phyloP scores from a whole-genome alignment of 2,329 filamentous ascomycete species.

The Pseudopyrenochaeta lycopersici region DNA sequence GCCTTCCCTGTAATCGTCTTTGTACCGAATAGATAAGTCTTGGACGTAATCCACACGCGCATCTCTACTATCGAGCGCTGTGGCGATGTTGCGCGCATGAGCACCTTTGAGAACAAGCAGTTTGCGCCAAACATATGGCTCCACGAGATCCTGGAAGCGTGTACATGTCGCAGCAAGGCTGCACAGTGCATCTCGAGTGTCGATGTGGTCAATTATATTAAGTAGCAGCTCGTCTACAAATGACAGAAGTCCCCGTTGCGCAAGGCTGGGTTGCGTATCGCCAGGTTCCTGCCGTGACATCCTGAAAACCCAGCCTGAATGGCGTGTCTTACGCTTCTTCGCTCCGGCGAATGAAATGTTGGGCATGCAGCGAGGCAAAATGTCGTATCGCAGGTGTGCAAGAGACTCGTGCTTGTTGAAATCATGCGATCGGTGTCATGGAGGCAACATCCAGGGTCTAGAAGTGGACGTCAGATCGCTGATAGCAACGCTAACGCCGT shows the following conservation, averaged over 20 bases:
- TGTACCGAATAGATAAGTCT: slow-evolving; percentile 42
- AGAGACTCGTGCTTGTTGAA: background rate
- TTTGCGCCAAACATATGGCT: slow-evolving; percentile 46
- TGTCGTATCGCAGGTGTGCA: background rate
- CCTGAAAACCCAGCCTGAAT: slow-evolving; percentile 32
- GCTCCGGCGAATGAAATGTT: slow-evolving; percentile 27
- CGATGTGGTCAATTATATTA: slow-evolving; percentile 43
- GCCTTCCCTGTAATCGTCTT: slow-evolving; percentile 27
- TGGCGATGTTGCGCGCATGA: slow-evolving; percentile 33
- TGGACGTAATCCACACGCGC: slow-evolving; percentile 35
- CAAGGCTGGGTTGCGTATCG: slow-evolving; percentile 19
- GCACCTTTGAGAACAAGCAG: slow-evolving; percentile 36
- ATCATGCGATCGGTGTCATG: background rate
- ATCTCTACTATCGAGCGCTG: slow-evolving; percentile 32
- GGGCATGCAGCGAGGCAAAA: slow-evolving; percentile 27
- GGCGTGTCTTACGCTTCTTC: slow-evolving; percentile 41
- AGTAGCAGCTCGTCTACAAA: slow-evolving; percentile 48
- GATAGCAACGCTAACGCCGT: too few species aligned
- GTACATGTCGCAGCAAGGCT: slow-evolving; percentile 42
- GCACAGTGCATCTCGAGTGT: slow-evolving; percentile 29
- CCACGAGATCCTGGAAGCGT: slow-evolving; percentile 39
- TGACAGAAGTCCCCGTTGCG: slow-evolving; percentile 29
- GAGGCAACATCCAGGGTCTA: too few species aligned
- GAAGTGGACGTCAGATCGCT: too few species aligned
- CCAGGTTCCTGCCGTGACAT: slow-evolving; percentile 27